Percentiles rank a stretch among this genome's conserved stretches.
These are phyloP conservation scores for Pichia sp. DNA, from an alignment of 1,139 yeast species.

Conservation along the genomic window DNA sequence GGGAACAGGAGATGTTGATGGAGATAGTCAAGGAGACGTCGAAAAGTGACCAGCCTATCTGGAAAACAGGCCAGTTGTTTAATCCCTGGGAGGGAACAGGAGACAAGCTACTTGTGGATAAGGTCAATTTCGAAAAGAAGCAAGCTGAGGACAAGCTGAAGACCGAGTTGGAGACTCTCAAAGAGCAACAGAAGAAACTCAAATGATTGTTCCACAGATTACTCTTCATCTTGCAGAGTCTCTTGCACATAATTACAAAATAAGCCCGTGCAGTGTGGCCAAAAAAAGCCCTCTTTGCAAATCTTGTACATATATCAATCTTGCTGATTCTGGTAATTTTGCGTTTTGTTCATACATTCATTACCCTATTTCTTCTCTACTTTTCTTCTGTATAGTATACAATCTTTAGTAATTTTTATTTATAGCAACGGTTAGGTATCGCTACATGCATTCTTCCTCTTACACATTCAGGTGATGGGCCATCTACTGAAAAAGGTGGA, in stretches of 20 bases:
- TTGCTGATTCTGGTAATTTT: neutral
- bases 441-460: too few relatives aligned
- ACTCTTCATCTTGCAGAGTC: too few relatives aligned
- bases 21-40: slow-evolving; percentile 60
- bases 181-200: slow-evolving; percentile 33
- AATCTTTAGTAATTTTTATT: too few relatives aligned
- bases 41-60: slow-evolving; percentile 66
- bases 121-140: slow-evolving; percentile 47
- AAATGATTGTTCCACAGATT: neutral
- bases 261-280: neutral
- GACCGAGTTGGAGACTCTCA: slow-evolving; percentile 44
- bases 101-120: slow-evolving; percentile 41
- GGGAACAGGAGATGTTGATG: slow-evolving; percentile 65
- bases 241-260: neutral
- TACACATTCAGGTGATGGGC: slow-evolving; percentile 16
- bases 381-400: neutral
- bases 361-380: neutral
- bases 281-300: too few relatives aligned
- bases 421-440: too few relatives aligned
- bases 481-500: slow-evolving; percentile 23
- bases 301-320: slow-evolving; percentile 15
- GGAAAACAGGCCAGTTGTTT: slow-evolving; percentile 70
- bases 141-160: slow-evolving; percentile 45
- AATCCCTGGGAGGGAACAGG: slow-evolving; percentile 56
- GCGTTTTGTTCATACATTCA: neutral